Base-by-base conservation (phyloP, 1,284 basidiomycete species). In the Prillingera fragicola region DNA sequence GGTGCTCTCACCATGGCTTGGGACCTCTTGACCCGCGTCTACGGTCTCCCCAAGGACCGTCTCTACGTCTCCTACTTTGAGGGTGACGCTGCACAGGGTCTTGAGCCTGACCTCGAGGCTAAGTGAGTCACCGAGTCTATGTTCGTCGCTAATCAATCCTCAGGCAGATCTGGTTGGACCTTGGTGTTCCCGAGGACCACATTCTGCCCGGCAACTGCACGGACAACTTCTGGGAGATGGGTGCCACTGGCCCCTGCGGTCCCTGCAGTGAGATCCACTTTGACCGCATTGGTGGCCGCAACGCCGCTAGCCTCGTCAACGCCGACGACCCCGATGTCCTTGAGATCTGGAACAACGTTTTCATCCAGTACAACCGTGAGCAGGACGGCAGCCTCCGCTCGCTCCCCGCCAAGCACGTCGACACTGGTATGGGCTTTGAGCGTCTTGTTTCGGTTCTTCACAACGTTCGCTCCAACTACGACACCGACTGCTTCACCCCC, bases 201-300 rank as follows among this genome's bases (percentile, higher is more conserved):
- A 86, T 98, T 56, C 75, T 98, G 44, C 88, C 91, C 12, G 91
- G 91, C 39, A 88, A 88, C 63, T 87, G 90, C 7, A 95, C 95
- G 70, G 92, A 97, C 73, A 98, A 98, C 74, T 98, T 98, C 70
- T 98, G 94, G 94, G 92, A 98, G 73, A 98, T 98, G 94, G 94
- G 94, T 52, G 84, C 90, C 3, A 96, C 91, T 22, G 94, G 94
- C 8, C 94, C 94, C 9, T 98, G 94, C 60, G 94, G 94, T 15
- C 95, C 94, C 31, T 98, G 91, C 77, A 90, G 89, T 62, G 94
- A 98, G 72, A 86, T 98, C 56, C 94, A 98, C 73, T 95, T 82
- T 64, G 94, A 98, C 72, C 83, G 92, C 34, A 90, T 98, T 60
- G 94, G 94, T 33, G 63, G 63, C 12, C 81, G 94, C 41, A 88